A percentile compares a stretch with the other conserved stretches of the same genome.
Evolutionary conservation across 2,329 filamentous ascomycete genomes (phyloP).

Genomic region (Diaporthe batatas): DNA sequence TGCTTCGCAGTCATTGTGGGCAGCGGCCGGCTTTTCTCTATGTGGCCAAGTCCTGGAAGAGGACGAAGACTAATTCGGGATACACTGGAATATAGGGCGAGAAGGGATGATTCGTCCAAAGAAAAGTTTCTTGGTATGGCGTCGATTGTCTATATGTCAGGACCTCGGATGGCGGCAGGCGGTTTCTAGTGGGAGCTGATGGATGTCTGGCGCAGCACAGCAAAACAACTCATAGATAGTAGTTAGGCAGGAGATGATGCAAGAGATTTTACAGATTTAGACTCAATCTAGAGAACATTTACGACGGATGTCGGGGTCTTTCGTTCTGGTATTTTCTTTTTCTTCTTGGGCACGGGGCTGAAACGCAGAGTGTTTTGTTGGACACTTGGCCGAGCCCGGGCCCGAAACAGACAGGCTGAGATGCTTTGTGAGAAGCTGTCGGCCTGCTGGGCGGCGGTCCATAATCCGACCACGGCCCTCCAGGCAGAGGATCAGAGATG

Average conservation of each 20-base stretch:
- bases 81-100: background rate
- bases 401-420: slow-evolving; percentile 15
- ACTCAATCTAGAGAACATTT: background rate
- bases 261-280: background rate
- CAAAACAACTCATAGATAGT: background rate
- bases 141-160: background rate
- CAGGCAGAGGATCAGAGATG: background rate
- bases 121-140: background rate
- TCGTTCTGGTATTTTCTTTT: background rate
- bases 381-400: background rate
- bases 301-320: background rate
- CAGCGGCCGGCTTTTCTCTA: background rate
- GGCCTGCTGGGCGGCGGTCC: background rate
- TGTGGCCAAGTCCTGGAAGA: too few species aligned
- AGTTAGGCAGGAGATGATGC: background rate
- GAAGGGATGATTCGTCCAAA: slow-evolving; percentile 18
- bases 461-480: background rate
- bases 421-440: background rate
- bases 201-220: background rate
- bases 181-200: background rate
- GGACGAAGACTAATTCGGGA: background rate
- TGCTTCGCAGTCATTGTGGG: slow-evolving; percentile 12
- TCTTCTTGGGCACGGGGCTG: background rate
- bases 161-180: background rate
- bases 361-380: slow-evolving; percentile 35